Conservation (phyloP, 441 rosid genomes). For the Populus hybrid region DNA sequence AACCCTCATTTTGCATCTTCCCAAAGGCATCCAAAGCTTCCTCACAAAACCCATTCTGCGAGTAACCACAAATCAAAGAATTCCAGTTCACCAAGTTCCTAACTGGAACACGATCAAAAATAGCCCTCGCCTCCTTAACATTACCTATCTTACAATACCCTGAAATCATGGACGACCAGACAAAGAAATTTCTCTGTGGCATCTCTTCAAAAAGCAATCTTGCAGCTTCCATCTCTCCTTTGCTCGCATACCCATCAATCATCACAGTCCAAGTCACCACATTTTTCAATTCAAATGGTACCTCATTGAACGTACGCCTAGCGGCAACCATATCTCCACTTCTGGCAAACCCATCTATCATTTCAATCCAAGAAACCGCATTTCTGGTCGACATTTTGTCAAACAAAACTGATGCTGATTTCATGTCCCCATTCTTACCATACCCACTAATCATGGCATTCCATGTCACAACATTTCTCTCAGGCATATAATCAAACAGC, state of each 20-base stretch:
- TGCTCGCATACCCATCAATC: slow-evolving; percentile 44
- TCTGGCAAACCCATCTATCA: slow-evolving; percentile 43
- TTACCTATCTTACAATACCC: slow-evolving; percentile 41
- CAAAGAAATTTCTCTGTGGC: slow-evolving; percentile 42
- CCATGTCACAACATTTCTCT: slow-evolving; percentile 58
- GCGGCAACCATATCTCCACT: slow-evolving; percentile 23
- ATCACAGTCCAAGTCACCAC: slow-evolving; percentile 53
- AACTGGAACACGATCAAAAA: slow-evolving; percentile 29
- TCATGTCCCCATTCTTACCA: slow-evolving; percentile 34
- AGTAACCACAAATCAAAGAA: slow-evolving; percentile 35
- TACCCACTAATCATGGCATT: slow-evolving; percentile 66
- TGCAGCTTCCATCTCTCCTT: slow-evolving; percentile 42
- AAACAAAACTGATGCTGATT: slow-evolving; percentile 42
- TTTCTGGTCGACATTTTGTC: slow-evolving; percentile 35
- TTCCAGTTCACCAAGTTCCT: slow-evolving; percentile 36
- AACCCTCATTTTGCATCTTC: slow-evolving; percentile 28
- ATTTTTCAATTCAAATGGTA: slow-evolving; percentile 22
- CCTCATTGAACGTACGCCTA: no score
- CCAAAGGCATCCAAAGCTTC: slow-evolving; percentile 30
- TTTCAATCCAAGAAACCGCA: slow-evolving; percentile 42
- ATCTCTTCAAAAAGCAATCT: slow-evolving; percentile 33
- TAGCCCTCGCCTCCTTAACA: slow-evolving; percentile 31
- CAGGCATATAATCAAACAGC: slow-evolving; percentile 56
- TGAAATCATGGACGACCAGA: slow-evolving; percentile 32
- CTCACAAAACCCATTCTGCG: slow-evolving; percentile 32